Evolutionary conservation across 106 monocot genomes (phyloP).

Genomic region (Platanthera guangdongensis): DNA sequence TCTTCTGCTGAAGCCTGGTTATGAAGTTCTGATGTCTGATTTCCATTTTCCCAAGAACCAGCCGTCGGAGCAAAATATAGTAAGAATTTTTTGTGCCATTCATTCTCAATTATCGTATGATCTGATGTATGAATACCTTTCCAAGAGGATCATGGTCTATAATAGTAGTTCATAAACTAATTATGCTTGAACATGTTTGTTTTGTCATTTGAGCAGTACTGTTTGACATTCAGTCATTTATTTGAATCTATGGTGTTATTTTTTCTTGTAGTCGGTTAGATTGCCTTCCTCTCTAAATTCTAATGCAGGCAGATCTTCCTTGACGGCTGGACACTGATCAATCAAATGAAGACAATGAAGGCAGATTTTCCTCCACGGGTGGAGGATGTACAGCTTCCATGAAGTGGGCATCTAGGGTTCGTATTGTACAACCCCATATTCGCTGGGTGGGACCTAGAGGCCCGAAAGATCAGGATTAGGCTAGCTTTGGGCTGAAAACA

Average conservation of each 20-base stretch:
- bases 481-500: too few species aligned
- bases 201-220: background rate
- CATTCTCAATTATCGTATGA: background rate
- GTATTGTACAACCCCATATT: too few species aligned
- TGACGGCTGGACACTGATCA: too few species aligned
- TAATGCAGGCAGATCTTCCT: too few species aligned
- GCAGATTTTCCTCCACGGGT: too few species aligned
- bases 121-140: background rate
- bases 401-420: too few species aligned
- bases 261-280: background rate
- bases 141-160: background rate
- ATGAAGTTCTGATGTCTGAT: slow-evolving; percentile 78
- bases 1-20: slow-evolving; percentile 51
- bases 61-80: slow-evolving; percentile 47
- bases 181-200: background rate
- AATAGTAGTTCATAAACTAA: background rate
- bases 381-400: too few species aligned
- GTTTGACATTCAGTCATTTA: background rate
- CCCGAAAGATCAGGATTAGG: too few species aligned
- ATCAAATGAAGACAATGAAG: too few species aligned
- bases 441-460: too few species aligned
- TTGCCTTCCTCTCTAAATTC: too few species aligned
- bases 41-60: slow-evolving; percentile 52
- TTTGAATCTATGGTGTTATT: background rate
- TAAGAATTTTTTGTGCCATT: slow-evolving; percentile 31